These are phyloP conservation scores for Colletotrichum orbiculare DNA, from an alignment of 2,329 filamentous ascomycete species.

Conservation along the genomic window DNA sequence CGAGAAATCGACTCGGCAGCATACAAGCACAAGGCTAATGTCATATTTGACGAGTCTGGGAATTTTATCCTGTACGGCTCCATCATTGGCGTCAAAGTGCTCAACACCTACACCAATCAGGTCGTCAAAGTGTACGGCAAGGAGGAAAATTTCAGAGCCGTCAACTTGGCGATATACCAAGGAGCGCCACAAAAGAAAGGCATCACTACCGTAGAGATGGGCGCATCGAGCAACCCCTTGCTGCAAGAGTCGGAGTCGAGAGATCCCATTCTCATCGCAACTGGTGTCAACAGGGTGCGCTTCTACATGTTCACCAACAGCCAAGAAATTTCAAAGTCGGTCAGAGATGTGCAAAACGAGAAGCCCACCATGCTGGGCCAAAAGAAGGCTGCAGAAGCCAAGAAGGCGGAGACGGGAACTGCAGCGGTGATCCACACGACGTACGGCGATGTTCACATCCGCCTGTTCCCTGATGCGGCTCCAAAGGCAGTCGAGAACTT, in stretches of 20 bases:
- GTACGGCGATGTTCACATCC: slow-evolving; percentile 92
- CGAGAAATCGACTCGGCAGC: slow-evolving; percentile 81
- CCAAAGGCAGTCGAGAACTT: slow-evolving; percentile 98
- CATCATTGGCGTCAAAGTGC: slow-evolving; percentile 90
- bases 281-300: slow-evolving; percentile 85
- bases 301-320: slow-evolving; percentile 99
- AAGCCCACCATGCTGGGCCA: slow-evolving; percentile 77
- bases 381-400: slow-evolving; percentile 67
- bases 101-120: slow-evolving; percentile 95
- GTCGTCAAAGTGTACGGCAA: slow-evolving; percentile 90
- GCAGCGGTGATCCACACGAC: slow-evolving; percentile 91
- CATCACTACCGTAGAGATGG: slow-evolving; percentile 95
- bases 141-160: slow-evolving; percentile 86
- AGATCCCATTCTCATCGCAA: slow-evolving; percentile 89
- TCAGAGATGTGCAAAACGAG: slow-evolving; percentile 94
- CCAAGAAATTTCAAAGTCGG: slow-evolving; percentile 81
- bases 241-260: slow-evolving; percentile 90
- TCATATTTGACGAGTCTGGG: slow-evolving; percentile 95
- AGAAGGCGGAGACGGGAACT: slow-evolving; percentile 78
- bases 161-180: slow-evolving; percentile 91
- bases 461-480: slow-evolving; percentile 91
- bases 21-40: slow-evolving; percentile 78
- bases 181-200: slow-evolving; percentile 95
- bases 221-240: slow-evolving; percentile 91
- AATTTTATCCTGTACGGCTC: slow-evolving; percentile 96